A percentile compares a stretch with the other conserved stretches of the same genome.
These are phyloP conservation scores for Spergularia bocconei DNA, from an alignment of 148 eudicot genomes.

Conservation along the genomic window DNA sequence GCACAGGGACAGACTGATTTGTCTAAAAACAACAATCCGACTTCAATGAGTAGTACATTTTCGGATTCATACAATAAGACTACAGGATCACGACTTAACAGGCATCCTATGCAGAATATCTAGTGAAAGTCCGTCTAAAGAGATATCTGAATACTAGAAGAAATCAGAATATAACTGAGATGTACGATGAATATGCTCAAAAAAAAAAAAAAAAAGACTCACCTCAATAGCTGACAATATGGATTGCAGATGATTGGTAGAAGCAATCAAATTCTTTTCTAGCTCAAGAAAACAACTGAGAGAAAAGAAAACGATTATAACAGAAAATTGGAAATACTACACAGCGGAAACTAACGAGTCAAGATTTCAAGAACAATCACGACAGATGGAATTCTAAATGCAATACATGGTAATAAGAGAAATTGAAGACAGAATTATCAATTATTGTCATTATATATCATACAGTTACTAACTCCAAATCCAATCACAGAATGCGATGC, in stretches of 20 bases:
- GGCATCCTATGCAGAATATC: too few species aligned
- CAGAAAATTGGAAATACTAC: not conserved
- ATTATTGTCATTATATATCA: not conserved
- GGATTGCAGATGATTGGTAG: not conserved
- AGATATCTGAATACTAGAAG: too few species aligned
- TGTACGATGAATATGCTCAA: slow-evolving; percentile 2
- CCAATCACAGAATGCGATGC: not conserved
- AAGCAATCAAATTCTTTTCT: not conserved
- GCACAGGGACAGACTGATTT: not conserved
- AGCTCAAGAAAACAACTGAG: not conserved
- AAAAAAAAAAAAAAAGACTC: not conserved
- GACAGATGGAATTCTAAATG: not conserved
- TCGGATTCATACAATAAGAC: too few species aligned
- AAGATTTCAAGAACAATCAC: not conserved
- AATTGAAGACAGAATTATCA: not conserved
- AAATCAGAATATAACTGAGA: too few species aligned
- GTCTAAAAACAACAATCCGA: too few species aligned
- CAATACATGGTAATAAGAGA: slow-evolving; percentile 1
- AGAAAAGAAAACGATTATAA: not conserved
- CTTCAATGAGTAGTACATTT: too few species aligned
- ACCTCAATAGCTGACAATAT: slow-evolving; percentile 5
- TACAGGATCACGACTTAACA: too few species aligned
- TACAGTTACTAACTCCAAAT: not conserved
- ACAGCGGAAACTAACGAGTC: too few species aligned
- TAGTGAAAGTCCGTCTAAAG: too few species aligned